Conservation (phyloP, 352 stramenopile species). For the Blastocystis sp. region DNA sequence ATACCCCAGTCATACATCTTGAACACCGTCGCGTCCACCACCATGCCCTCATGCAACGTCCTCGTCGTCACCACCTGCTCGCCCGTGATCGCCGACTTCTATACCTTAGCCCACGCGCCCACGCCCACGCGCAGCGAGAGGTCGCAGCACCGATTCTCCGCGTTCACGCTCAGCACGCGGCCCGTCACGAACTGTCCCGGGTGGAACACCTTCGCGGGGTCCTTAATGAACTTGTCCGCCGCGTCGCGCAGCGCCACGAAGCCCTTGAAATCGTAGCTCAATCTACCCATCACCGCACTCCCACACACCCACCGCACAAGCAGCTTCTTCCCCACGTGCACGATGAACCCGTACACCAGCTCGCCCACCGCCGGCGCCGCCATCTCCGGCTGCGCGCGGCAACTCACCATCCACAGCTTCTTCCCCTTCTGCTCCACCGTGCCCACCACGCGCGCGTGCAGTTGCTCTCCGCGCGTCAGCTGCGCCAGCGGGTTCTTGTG, state of each 20-base stretch:
- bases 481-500: neutral
- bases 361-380: neutral
- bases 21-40: neutral
- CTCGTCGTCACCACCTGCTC: neutral
- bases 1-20: neutral
- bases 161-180: neutral
- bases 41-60: neutral
- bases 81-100: neutral
- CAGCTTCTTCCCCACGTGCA: neutral
- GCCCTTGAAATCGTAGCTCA: neutral
- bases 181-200: neutral
- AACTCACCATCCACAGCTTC: neutral
- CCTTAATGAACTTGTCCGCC: neutral
- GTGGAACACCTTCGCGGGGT: neutral
- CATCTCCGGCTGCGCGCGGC: neutral
- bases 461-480: neutral
- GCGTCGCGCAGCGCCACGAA: neutral
- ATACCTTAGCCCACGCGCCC: neutral
- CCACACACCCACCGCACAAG: neutral
- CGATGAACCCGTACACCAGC: conserved; percentile 37
- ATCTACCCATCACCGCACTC: neutral
- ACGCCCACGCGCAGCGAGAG: neutral
- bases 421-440: neutral
- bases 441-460: neutral
- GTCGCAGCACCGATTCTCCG: neutral